A percentile compares a stretch with the other conserved stretches of the same genome.
These are phyloP conservation scores for Russula earlei DNA, from an alignment of 768 basidiomycete genomes.

Conservation along the genomic window DNA sequence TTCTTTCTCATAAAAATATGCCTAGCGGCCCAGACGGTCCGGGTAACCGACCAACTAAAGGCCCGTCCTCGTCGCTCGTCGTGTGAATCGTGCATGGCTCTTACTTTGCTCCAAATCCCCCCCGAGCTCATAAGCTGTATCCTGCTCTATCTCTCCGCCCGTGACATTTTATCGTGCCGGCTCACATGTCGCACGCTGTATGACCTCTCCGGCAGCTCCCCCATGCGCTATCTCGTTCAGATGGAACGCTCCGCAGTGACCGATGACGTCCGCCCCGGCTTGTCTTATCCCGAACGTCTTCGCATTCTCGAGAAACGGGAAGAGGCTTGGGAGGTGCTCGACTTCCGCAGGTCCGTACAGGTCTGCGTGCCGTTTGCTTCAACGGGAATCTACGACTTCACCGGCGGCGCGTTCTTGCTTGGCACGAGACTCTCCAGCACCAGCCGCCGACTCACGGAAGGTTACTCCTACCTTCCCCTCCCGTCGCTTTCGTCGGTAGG, in stretches of 20 bases:
- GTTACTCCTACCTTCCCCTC: slow-evolving; percentile 10
- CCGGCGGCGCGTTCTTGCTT: slow-evolving; percentile 17
- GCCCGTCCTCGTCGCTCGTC: not conserved
- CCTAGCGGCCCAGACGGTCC: no score
- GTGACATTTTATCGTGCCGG: slow-evolving; percentile 8
- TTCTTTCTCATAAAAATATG: not conserved
- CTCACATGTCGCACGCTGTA: slow-evolving; percentile 5
- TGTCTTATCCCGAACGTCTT: slow-evolving; percentile 9
- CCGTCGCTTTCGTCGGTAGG: slow-evolving; percentile 1
- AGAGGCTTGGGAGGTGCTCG: slow-evolving; percentile 10
- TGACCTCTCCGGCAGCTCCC: not conserved
- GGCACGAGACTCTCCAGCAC: slow-evolving; percentile 5
- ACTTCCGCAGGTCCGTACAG: not conserved
- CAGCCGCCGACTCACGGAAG: slow-evolving; percentile 1
- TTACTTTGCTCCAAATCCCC: slow-evolving; percentile 7
- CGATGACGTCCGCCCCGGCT: slow-evolving; percentile 2
- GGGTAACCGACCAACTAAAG: no score
- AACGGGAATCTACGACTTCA: slow-evolving; percentile 20
- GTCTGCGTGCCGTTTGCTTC: slow-evolving; percentile 11
- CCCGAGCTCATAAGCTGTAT: slow-evolving; percentile 8
- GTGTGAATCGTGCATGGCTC: not conserved
- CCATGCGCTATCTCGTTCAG: slow-evolving; percentile 14
- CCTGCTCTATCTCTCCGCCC: not conserved
- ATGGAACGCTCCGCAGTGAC: slow-evolving; percentile 9
- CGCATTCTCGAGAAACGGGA: slow-evolving; percentile 10